Conservation (phyloP, 148 eudicot species). For the Agrostemma githago region DNA sequence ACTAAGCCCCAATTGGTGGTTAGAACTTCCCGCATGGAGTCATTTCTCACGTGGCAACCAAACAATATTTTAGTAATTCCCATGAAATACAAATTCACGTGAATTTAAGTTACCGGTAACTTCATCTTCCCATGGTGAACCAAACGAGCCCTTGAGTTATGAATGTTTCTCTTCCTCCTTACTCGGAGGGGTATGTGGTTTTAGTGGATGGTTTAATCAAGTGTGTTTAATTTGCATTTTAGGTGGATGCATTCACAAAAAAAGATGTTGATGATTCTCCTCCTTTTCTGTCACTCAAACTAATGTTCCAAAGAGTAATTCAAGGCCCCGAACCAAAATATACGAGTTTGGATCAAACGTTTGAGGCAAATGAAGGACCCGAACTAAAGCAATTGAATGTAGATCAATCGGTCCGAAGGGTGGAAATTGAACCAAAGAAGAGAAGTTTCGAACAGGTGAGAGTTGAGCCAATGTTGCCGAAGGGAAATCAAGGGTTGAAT, state of each 20-base stretch:
- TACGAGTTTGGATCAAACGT: neutral
- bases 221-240: slow-evolving; percentile 3
- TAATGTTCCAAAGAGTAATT: slow-evolving; percentile 1
- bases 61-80: no score
- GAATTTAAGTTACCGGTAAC: no score
- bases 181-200: neutral
- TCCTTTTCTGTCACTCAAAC: slow-evolving; percentile 26
- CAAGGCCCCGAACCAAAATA: neutral
- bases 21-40: no score
- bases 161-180: no score
- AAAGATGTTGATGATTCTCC: slow-evolving; percentile 21
- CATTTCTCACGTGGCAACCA: no score
- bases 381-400: neutral
- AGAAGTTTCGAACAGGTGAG: neutral
- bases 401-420: neutral
- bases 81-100: no score
- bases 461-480: neutral
- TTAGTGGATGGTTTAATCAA: neutral
- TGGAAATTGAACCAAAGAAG: neutral
- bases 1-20: no score
- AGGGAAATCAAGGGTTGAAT: neutral
- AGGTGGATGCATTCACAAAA: slow-evolving; percentile 38
- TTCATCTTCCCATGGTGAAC: no score
- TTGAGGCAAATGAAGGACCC: neutral
- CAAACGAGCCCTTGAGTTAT: no score